Conservation (phyloP, 1,139 yeast genomes). For the Candida labiduridarum region DNA sequence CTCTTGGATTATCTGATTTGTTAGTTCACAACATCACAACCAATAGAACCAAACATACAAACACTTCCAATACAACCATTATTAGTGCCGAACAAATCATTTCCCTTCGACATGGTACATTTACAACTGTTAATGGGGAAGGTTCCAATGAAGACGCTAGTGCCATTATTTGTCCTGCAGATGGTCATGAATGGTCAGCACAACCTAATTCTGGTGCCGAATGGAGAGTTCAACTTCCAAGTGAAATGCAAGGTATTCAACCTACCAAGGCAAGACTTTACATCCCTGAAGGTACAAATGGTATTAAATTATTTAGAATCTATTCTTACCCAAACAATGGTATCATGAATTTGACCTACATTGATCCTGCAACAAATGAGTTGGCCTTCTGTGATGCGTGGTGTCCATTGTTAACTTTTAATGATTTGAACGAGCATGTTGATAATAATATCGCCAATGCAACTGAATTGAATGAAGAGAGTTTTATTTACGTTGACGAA, state of each 20-base stretch:
- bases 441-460: conserved; percentile 22
- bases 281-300: conserved; percentile 56
- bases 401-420: conserved; percentile 63
- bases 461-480: conserved; percentile 25
- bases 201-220: conserved; percentile 58
- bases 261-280: conserved; percentile 80
- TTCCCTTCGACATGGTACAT: conserved; percentile 62
- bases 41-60: conserved; percentile 26
- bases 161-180: conserved; percentile 59
- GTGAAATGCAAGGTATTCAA: conserved; percentile 48
- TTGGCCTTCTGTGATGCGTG: conserved; percentile 75
- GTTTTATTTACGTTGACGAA: conserved; percentile 30
- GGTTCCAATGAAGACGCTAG: conserved; percentile 36
- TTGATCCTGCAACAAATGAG: conserved; percentile 68
- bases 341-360: conserved; percentile 86
- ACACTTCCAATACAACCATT: conserved; percentile 36
- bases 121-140: conserved; percentile 55
- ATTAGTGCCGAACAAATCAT: conserved; percentile 67
- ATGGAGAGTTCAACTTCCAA: conserved; percentile 67
- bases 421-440: conserved; percentile 29
- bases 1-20: conserved; percentile 58
- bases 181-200: conserved; percentile 57
- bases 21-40: conserved; percentile 35
- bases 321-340: conserved; percentile 81
- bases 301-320: conserved; percentile 69